Percentiles rank a stretch among this genome's conserved stretches.
phyloP scores from a whole-genome alignment of 2,329 filamentous ascomycete species.

The Ilyonectria mors-panacis region DNA sequence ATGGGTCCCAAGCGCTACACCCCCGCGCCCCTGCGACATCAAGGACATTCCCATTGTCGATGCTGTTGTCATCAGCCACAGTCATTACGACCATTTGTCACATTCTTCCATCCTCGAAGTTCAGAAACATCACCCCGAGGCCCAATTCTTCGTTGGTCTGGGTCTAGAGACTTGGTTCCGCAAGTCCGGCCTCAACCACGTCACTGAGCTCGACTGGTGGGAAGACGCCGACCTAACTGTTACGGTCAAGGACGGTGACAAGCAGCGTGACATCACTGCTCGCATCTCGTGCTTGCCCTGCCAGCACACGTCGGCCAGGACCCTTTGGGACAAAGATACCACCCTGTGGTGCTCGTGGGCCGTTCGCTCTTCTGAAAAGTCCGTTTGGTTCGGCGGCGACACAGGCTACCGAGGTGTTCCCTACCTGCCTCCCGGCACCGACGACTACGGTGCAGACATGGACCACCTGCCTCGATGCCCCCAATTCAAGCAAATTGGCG shows the following conservation, averaged over 20 bases:
- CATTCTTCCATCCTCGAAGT: constrained; percentile 82
- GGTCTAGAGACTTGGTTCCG: constrained; percentile 89
- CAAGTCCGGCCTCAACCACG: constrained; percentile 77
- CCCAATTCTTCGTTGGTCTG: constrained; percentile 89
- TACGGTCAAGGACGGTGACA: constrained; percentile 48
- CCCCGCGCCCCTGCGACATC: constrained; percentile 79
- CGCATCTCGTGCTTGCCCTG: constrained; percentile 84
- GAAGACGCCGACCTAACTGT: constrained; percentile 83
- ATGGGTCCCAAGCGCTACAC: constrained; percentile 85
- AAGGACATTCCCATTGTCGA: constrained; percentile 84
- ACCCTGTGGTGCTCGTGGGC: constrained; percentile 94
- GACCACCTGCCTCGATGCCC: constrained; percentile 81
- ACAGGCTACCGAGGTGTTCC: constrained; percentile 91
- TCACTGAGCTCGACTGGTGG: constrained; percentile 97
- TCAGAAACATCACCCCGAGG: constrained; percentile 78
- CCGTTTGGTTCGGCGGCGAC: constrained; percentile 91
- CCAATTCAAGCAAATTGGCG: constrained; percentile 87
- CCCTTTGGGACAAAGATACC: constrained; percentile 76
- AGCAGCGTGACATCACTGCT: constrained; percentile 70
- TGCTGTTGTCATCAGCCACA: constrained; percentile 87
- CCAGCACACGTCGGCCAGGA: constrained; percentile 84
- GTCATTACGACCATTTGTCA: constrained; percentile 93
- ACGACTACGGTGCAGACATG: constrained; percentile 81
- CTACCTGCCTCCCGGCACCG: constrained; percentile 68
- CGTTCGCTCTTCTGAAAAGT: constrained; percentile 79